phyloP scores from a whole-genome alignment of 2,329 filamentous ascomycete genomes.

The Akanthomyces muscarius region DNA sequence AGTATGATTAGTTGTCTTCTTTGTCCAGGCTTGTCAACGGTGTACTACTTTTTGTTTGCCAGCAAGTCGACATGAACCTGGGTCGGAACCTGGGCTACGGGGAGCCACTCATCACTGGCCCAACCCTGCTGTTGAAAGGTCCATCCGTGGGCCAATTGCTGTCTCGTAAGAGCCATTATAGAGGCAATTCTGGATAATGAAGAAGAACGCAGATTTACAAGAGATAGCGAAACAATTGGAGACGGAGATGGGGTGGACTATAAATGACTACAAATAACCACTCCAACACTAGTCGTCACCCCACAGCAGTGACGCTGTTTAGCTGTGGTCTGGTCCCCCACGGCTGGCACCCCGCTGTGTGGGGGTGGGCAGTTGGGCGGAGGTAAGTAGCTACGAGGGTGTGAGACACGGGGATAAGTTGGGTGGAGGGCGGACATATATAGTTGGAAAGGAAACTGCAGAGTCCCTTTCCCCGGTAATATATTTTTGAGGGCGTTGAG shows the following conservation, averaged over 20 bases:
- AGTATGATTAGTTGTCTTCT: constrained; percentile 1
- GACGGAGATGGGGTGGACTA: background rate
- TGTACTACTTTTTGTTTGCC: constrained; percentile 31
- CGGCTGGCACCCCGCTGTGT: constrained; percentile 9
- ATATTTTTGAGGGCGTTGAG: background rate
- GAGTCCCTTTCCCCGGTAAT: background rate
- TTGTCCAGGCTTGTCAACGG: background rate
- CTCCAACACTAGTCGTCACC: background rate
- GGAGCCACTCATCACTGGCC: constrained; percentile 30
- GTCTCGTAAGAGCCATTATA: constrained; percentile 7
- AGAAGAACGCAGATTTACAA: background rate
- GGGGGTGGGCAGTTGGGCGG: background rate
- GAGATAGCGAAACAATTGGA: background rate
- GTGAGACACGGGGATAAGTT: background rate
- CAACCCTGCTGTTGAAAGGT: constrained; percentile 25
- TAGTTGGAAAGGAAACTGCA: background rate
- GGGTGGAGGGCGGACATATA: background rate
- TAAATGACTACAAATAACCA: background rate
- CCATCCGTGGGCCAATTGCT: constrained; percentile 25
- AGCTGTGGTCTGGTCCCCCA: constrained; percentile 3
- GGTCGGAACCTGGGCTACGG: constrained; percentile 32
- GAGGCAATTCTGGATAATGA: background rate
- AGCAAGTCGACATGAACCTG: constrained; percentile 37
- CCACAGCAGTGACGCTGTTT: background rate
- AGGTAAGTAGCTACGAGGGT: background rate